These are phyloP conservation scores for Pythium brassicae DNA, from an alignment of 352 stramenopile species.

Conservation along the genomic window DNA sequence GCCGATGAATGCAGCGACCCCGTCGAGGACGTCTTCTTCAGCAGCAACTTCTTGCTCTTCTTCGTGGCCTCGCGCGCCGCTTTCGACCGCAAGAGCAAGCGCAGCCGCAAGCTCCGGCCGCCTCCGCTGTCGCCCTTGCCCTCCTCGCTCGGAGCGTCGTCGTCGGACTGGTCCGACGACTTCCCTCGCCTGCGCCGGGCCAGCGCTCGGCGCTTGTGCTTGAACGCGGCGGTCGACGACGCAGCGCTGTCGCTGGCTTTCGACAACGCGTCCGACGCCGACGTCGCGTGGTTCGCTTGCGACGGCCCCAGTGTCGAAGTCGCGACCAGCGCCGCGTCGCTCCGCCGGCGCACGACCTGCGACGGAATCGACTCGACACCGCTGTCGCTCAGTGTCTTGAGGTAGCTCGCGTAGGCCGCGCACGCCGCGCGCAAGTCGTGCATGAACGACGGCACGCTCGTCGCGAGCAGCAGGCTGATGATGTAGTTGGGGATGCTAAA, in stretches of 20 bases:
- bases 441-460: conserved; percentile 59
- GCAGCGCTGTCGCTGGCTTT: neutral
- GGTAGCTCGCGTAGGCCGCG: conserved; percentile 45
- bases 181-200: neutral
- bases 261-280: neutral
- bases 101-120: conserved; percentile 6
- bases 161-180: neutral
- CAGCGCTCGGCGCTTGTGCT: conserved; percentile 1
- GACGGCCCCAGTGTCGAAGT: too few relatives aligned
- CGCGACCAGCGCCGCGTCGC: conserved; percentile 1
- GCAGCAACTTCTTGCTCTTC: neutral
- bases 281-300: neutral
- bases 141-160: neutral
- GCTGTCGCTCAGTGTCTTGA: conserved; percentile 38
- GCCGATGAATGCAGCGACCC: conserved; percentile 18
- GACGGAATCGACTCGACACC: conserved; percentile 38
- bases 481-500: conserved; percentile 73
- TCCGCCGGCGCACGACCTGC: conserved; percentile 37
- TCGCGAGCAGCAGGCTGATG: conserved; percentile 51
- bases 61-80: neutral
- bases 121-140: neutral
- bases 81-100: conserved; percentile 5
- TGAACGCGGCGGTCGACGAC: neutral
- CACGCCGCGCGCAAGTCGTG: conserved; percentile 51
- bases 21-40: conserved; percentile 27